Percentiles rank a stretch among this genome's conserved stretches.
Evolutionary conservation across 1,284 basidiomycete genomes (phyloP).

Genomic region (Ganoderma lingzhi): DNA sequence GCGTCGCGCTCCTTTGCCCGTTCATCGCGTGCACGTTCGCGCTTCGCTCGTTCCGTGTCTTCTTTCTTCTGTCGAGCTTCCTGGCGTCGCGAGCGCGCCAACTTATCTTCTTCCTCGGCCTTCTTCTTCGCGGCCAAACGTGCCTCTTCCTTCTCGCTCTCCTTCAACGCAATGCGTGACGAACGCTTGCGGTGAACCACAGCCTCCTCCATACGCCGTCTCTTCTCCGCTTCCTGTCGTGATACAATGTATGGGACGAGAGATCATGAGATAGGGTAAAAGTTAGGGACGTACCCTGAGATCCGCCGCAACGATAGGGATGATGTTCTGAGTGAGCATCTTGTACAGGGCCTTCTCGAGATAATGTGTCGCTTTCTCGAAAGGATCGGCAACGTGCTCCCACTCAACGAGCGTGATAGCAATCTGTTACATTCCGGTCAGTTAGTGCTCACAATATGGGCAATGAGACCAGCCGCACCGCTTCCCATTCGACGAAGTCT

Average conservation of each 20-base stretch:
- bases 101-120: slow-evolving; percentile 71
- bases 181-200: slow-evolving; percentile 84
- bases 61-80: slow-evolving; percentile 73
- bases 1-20: slow-evolving; percentile 61
- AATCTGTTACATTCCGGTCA: slow-evolving; percentile 54
- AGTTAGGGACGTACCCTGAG: slow-evolving; percentile 56
- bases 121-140: slow-evolving; percentile 58
- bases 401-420: slow-evolving; percentile 84
- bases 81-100: slow-evolving; percentile 64
- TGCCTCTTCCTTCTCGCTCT: slow-evolving; percentile 76
- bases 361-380: slow-evolving; percentile 80
- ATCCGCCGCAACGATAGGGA: slow-evolving; percentile 71
- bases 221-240: slow-evolving; percentile 67
- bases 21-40: slow-evolving; percentile 64
- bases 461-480: slow-evolving; percentile 54
- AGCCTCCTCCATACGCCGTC: slow-evolving; percentile 70
- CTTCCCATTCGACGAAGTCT: slow-evolving; percentile 85
- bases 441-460: neutral
- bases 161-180: slow-evolving; percentile 80
- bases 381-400: slow-evolving; percentile 77
- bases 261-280: slow-evolving; percentile 7
- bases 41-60: slow-evolving; percentile 64
- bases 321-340: slow-evolving; percentile 67
- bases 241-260: slow-evolving; percentile 12
- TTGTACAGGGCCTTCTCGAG: slow-evolving; percentile 82